These are phyloP conservation scores for Phytophthora brassicae DNA, from an alignment of 352 stramenopile species.

Conservation along the genomic window DNA sequence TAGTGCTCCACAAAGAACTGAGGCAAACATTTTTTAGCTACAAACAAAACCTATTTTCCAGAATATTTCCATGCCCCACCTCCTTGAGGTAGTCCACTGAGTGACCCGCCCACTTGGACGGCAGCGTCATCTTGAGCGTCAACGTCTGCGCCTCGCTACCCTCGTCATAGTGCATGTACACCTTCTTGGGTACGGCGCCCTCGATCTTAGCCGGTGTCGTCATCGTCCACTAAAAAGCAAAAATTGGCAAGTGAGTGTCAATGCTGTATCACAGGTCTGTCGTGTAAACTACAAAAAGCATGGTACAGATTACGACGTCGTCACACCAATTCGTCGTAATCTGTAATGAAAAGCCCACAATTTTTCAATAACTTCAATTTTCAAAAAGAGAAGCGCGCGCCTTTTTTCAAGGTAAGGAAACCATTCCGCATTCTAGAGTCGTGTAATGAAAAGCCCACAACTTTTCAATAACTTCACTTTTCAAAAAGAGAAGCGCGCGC, in stretches of 20 bases:
- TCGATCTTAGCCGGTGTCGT: constrained; percentile 64
- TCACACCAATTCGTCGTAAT: too few relatives aligned
- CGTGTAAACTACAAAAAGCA: background rate
- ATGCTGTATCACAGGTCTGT: too few relatives aligned
- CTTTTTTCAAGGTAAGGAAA: too few relatives aligned
- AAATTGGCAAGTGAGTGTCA: background rate
- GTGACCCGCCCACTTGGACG: constrained; percentile 84
- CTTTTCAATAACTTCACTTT: constrained; percentile 18
- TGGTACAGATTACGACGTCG: too few relatives aligned
- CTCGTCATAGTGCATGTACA: constrained; percentile 90
- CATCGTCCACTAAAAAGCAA: constrained; percentile 18
- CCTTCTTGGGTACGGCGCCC: constrained; percentile 81
- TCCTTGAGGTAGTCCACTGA: constrained; percentile 83
- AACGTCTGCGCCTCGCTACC: constrained; percentile 57
- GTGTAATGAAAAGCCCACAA: too few relatives aligned
- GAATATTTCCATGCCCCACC: constrained; percentile 33
- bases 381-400: constrained; percentile 40
- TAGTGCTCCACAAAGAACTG: constrained; percentile 91
- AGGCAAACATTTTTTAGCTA: background rate
- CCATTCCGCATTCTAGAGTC: background rate
- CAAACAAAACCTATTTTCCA: background rate
- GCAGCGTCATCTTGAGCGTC: constrained; percentile 88
- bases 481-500: constrained; percentile 40
- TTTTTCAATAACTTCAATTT: constrained; percentile 18
- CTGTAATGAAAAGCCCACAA: too few relatives aligned